Evolutionary conservation across 202 grass and related monocot genomes (phyloP).

Genomic region (Digitaria exilis): DNA sequence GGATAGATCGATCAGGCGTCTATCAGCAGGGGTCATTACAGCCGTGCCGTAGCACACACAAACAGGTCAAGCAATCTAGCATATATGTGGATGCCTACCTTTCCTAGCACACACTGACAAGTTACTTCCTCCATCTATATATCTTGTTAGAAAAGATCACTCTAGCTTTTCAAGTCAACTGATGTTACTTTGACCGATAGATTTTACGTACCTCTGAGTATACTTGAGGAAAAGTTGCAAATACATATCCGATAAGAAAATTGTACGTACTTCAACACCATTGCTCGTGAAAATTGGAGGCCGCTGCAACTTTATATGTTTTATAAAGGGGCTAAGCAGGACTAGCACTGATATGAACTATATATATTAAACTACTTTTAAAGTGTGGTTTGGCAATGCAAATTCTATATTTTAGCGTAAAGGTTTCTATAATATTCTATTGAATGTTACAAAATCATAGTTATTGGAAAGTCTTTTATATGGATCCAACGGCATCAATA

Average conservation of each 20-base stretch:
- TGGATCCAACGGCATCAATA: too few relatives aligned
- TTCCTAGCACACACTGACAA: not conserved
- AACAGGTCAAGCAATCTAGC: not conserved
- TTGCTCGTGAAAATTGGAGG: too few relatives aligned
- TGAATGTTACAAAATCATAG: too few relatives aligned
- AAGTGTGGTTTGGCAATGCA: too few relatives aligned
- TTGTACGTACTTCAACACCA: too few relatives aligned
- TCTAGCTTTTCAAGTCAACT: not conserved
- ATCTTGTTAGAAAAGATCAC: not conserved
- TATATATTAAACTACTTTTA: too few relatives aligned
- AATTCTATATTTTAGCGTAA: too few relatives aligned
- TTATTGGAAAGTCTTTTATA: too few relatives aligned
- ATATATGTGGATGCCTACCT: not conserved
- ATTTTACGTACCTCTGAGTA: not conserved
- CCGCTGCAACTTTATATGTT: too few relatives aligned
- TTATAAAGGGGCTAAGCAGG: too few relatives aligned
- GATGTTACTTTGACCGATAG: not conserved
- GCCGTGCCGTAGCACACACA: not conserved
- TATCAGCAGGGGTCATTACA: not conserved
- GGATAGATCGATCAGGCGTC: not conserved
- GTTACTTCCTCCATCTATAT: not conserved
- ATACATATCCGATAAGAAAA: not conserved
- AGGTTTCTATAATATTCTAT: too few relatives aligned
- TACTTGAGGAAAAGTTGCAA: not conserved
- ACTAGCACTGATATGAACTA: too few relatives aligned